A percentile compares a stretch with the other conserved stretches of the same genome.
Conservation (phyloP, 257 asterid species). For the Verbascum thapsus region DNA sequence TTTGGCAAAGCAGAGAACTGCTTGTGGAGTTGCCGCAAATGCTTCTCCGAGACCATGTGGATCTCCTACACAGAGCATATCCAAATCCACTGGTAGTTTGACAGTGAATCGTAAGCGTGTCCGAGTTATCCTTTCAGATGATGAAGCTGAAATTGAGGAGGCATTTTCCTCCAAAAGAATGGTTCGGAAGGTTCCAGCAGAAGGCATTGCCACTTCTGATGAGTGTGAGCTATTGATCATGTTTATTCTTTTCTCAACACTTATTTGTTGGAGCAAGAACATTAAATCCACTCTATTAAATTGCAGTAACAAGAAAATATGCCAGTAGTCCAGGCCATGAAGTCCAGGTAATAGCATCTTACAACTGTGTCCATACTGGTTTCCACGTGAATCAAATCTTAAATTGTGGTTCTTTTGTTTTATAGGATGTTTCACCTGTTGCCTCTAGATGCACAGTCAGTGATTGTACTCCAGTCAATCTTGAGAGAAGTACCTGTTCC, state of each 20-base stretch:
- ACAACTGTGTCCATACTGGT: conserved; percentile 23
- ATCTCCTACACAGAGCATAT: conserved; percentile 46
- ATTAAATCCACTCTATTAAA: conserved; percentile 34
- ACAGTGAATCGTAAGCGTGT: conserved; percentile 67
- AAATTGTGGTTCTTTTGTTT: conserved; percentile 25
- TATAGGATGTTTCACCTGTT: conserved; percentile 67
- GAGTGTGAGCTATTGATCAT: conserved; percentile 55
- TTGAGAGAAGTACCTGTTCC: conserved; percentile 55
- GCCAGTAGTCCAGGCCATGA: conserved; percentile 37
- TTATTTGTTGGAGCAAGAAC: conserved; percentile 26
- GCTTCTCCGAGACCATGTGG: conserved; percentile 42
- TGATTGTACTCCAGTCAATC: conserved; percentile 43
- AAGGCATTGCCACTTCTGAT: conserved; percentile 74
- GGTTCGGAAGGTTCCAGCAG: conserved; percentile 38
- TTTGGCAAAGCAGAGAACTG: conserved; percentile 38
- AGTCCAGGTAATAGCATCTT: conserved; percentile 51
- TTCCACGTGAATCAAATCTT: conserved; percentile 20
- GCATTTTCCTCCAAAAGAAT: conserved; percentile 41
- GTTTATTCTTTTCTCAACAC: conserved; percentile 25
- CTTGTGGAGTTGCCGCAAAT: conserved; percentile 31
- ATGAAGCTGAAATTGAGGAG: conserved; percentile 59
- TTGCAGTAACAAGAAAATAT: conserved; percentile 58
- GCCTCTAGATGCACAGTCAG: conserved; percentile 51
- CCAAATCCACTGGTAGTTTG: conserved; percentile 55
- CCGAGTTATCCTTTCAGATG: conserved; percentile 86